A percentile compares a stretch with the other conserved stretches of the same genome.
phyloP scores from a whole-genome alignment of 2,329 filamentous ascomycete genomes.

The Sclerotinia sclerotiorum region DNA sequence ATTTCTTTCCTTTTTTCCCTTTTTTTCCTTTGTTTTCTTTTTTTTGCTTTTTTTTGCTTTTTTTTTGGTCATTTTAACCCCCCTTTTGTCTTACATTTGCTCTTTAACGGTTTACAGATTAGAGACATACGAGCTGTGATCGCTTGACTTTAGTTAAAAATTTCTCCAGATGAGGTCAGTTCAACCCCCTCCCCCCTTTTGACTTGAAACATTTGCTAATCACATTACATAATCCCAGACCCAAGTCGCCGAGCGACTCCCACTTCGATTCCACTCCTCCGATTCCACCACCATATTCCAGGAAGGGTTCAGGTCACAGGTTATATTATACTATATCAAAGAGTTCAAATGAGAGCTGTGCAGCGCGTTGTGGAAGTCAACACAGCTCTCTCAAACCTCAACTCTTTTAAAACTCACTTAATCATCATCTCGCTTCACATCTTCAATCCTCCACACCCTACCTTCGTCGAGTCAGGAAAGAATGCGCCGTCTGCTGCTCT shows the following conservation, averaged over 20 bases:
- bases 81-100: background rate
- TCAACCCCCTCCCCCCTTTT: background rate
- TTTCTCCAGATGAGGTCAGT: background rate
- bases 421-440: background rate
- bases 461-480: constrained; percentile 1
- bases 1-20: background rate
- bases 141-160: background rate
- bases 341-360: constrained; percentile 18
- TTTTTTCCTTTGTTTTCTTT: background rate
- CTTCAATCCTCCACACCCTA: background rate
- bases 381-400: constrained; percentile 16
- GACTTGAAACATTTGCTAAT: background rate
- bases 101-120: constrained; percentile 23
- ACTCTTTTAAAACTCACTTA: background rate
- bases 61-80: background rate
- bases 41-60: too few species aligned
- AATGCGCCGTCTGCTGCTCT: constrained; percentile 21
- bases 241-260: background rate
- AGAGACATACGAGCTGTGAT: constrained; percentile 19
- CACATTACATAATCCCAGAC: background rate
- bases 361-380: constrained; percentile 21
- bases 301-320: constrained; percentile 21
- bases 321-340: constrained; percentile 6
- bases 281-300: constrained; percentile 12
- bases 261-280: background rate